Conservation (phyloP, 129 eudicot species). For the Pulicaria dysenterica region DNA sequence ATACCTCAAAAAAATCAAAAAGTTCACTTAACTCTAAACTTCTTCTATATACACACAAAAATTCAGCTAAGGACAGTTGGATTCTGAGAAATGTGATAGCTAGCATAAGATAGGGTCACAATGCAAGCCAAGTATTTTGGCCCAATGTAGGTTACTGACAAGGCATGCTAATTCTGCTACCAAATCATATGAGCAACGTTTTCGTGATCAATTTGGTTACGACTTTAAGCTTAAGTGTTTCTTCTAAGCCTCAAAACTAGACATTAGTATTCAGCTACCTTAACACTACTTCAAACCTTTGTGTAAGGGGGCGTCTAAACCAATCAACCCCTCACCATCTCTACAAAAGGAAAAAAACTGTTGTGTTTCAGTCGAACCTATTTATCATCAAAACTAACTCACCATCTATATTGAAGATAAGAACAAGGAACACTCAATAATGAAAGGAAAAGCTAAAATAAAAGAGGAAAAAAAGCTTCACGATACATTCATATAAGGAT, state of each 20-base stretch:
- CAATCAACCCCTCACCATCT: slow-evolving; percentile 8
- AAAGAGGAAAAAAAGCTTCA: background rate
- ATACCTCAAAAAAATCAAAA: background rate
- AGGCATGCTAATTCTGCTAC: background rate
- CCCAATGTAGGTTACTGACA: background rate
- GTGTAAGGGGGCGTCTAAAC: background rate
- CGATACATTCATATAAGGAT: background rate
- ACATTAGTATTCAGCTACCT: background rate
- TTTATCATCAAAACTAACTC: slow-evolving; percentile 1
- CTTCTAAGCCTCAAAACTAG: slow-evolving; percentile 4
- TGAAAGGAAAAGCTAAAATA: background rate
- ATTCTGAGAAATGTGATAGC: background rate
- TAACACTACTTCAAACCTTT: background rate
- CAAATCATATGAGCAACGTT: background rate
- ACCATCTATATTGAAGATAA: background rate
- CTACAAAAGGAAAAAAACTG: background rate
- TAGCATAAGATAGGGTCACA: background rate
- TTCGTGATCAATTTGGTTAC: background rate
- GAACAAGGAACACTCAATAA: slow-evolving; percentile 7
- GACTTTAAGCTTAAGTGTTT: background rate
- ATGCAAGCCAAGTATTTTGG: background rate
- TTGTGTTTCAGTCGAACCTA: background rate
- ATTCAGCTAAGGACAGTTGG: background rate
- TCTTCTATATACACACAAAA: background rate
- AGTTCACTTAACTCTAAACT: background rate